phyloP scores from a whole-genome alignment of 306 rosid species.

The Alnus rubra region DNA sequence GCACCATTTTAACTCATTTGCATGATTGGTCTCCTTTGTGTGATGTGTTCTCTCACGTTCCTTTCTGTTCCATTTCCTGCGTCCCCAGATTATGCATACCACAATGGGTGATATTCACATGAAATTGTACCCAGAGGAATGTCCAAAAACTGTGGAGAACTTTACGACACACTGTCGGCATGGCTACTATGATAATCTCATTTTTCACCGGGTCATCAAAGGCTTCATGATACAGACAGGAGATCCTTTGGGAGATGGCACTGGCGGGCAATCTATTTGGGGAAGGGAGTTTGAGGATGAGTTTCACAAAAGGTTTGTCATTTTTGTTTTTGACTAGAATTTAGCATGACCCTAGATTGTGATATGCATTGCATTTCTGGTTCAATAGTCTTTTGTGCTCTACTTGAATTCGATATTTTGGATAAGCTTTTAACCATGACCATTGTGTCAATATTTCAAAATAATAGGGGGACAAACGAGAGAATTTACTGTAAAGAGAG shows the following conservation, averaged over 20 bases:
- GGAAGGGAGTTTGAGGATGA: constrained; percentile 99
- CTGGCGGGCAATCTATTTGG: constrained; percentile 99
- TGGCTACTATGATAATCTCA: constrained; percentile 93
- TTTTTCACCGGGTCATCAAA: constrained; percentile 93
- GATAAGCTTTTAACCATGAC: background rate
- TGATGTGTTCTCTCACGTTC: background rate
- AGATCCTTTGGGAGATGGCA: constrained; percentile 99
- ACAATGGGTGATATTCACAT: constrained; percentile 98
- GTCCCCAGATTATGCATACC: constrained; percentile 76
- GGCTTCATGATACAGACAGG: constrained; percentile 99
- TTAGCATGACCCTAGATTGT: background rate
- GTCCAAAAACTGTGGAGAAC: constrained; percentile 98
- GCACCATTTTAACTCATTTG: background rate
- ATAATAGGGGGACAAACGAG: background rate
- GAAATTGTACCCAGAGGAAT: constrained; percentile 93
- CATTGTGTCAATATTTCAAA: background rate
- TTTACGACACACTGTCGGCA: constrained; percentile 96
- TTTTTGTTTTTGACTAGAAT: background rate
- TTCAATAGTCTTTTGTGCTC: background rate
- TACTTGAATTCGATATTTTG: background rate
- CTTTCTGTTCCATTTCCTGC: constrained; percentile 8
- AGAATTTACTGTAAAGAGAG: background rate
- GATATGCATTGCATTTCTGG: background rate
- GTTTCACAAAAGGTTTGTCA: constrained; percentile 83
- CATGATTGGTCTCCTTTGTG: background rate